Conservation (phyloP, 495 filamentous ascomycete species). For the Penicillium manginii region DNA sequence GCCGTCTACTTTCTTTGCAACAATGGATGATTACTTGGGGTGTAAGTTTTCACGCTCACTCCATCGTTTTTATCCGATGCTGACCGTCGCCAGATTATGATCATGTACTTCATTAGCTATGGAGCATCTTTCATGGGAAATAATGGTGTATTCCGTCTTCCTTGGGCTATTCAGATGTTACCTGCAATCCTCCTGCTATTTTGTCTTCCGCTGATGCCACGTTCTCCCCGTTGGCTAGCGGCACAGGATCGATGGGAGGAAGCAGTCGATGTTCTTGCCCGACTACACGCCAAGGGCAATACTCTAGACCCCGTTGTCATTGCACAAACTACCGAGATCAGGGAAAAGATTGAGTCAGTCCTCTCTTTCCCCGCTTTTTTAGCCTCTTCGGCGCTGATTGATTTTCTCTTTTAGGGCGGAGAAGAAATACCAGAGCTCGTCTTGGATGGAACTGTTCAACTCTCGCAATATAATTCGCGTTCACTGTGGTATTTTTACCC, state of each 20-base stretch:
- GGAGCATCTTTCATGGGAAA: slow-evolving; percentile 22
- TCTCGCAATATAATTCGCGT: slow-evolving; percentile 70
- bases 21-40: slow-evolving; percentile 32
- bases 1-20: slow-evolving; percentile 22
- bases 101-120: slow-evolving; percentile 30
- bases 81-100: slow-evolving; percentile 17
- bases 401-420: slow-evolving; percentile 20
- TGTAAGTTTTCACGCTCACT: slow-evolving; percentile 8
- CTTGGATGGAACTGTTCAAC: slow-evolving; percentile 60
- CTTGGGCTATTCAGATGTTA: slow-evolving; percentile 32
- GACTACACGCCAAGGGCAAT: slow-evolving; percentile 28
- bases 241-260: slow-evolving; percentile 60
- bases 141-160: slow-evolving; percentile 21
- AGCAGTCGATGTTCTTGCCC: slow-evolving; percentile 57
- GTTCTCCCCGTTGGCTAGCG: slow-evolving; percentile 68
- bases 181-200: slow-evolving; percentile 57
- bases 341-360: slow-evolving; percentile 26
- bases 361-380: not conserved
- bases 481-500: slow-evolving; percentile 70
- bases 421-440: slow-evolving; percentile 41
- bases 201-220: slow-evolving; percentile 59
- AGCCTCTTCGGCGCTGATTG: not conserved
- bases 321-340: slow-evolving; percentile 20
- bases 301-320: slow-evolving; percentile 18
- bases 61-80: not conserved